phyloP scores from a whole-genome alignment of 2,329 filamentous ascomycete species.

The Cytospora leucostoma region DNA sequence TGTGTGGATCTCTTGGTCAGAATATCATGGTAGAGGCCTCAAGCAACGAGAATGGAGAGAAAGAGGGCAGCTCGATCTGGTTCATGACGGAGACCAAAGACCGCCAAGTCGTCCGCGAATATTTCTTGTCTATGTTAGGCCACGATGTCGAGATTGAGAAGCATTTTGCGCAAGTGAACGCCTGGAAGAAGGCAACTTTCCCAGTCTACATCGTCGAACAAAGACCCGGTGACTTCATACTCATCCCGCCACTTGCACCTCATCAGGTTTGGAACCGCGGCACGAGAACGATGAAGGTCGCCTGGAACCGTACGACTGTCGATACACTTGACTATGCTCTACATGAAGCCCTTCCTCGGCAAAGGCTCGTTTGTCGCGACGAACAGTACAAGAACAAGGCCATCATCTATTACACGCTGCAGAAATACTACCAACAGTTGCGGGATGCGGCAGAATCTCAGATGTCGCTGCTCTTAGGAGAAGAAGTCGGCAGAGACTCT shows the following conservation, averaged over 20 bases:
- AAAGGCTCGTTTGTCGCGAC: constrained; percentile 88
- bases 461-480: constrained; percentile 49
- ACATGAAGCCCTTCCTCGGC: constrained; percentile 83
- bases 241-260: constrained; percentile 88
- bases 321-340: constrained; percentile 88
- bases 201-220: constrained; percentile 93
- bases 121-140: constrained; percentile 88
- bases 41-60: constrained; percentile 69
- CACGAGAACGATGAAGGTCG: constrained; percentile 93
- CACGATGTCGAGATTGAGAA: constrained; percentile 97
- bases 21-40: constrained; percentile 99
- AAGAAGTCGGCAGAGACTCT: constrained; percentile 45
- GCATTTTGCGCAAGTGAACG: constrained; percentile 93
- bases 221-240: constrained; percentile 84
- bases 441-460: constrained; percentile 53
- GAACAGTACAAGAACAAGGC: constrained; percentile 99
- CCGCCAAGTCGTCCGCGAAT: constrained; percentile 85
- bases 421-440: constrained; percentile 73
- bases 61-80: constrained; percentile 89
- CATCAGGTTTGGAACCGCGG: constrained; percentile 99
- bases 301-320: constrained; percentile 93
- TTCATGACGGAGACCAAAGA: constrained; percentile 99
- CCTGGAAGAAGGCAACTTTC: constrained; percentile 93
- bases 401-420: constrained; percentile 84
- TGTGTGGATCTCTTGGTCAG: constrained; percentile 94